Conservation (phyloP, 495 filamentous ascomycete species). For the Xylaria sp. region DNA sequence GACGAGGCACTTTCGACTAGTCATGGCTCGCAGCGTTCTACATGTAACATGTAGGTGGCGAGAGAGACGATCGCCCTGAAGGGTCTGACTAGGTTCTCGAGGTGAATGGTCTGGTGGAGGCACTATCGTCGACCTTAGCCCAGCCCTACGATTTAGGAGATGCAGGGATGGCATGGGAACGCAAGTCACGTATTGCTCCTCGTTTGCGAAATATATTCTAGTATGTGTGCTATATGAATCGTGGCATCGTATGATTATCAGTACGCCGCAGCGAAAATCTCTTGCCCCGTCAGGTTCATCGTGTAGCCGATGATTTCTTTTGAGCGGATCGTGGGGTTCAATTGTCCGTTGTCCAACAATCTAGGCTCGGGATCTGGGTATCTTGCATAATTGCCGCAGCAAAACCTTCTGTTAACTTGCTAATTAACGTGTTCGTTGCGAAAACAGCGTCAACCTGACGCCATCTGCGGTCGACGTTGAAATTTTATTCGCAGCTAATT, state of each 20-base stretch:
- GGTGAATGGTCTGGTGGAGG: conserved; percentile 12
- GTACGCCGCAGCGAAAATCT: not conserved
- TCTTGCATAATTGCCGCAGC: not conserved
- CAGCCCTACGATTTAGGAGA: conserved; percentile 23
- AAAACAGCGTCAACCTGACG: not conserved
- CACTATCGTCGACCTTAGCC: conserved; percentile 11
- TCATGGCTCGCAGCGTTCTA: conserved; percentile 2
- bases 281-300: not conserved
- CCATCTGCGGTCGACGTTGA: not conserved
- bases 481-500: not conserved
- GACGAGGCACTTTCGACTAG: conserved; percentile 14
- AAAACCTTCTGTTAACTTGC: not conserved
- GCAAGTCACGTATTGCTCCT: conserved; percentile 1
- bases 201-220: not conserved
- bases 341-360: not conserved
- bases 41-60: not conserved
- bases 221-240: not conserved
- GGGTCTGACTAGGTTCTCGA: not conserved
- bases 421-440: not conserved
- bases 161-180: conserved; percentile 1
- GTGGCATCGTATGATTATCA: conserved; percentile 19
- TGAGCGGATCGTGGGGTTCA: conserved; percentile 3
- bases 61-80: conserved; percentile 9
- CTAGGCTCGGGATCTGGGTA: not conserved
- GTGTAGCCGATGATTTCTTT: not conserved